Base-by-base conservation (phyloP, 495 filamentous ascomycete genomes). In the Cairneyella variabilis region DNA sequence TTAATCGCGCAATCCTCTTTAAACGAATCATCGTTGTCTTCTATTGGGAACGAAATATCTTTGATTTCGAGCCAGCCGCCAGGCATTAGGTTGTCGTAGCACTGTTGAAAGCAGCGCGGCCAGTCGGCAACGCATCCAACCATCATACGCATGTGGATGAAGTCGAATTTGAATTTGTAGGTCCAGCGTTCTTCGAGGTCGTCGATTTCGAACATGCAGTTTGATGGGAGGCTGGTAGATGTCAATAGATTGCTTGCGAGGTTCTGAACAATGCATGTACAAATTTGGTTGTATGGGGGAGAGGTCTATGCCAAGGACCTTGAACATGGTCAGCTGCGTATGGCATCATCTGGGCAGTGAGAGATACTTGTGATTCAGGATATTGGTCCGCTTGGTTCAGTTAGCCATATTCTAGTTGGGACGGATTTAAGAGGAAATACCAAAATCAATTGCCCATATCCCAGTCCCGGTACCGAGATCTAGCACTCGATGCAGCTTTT, bases 161-260 rank as follows among this genome's bases (percentile, higher is more conserved):
- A 76, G 62, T 82, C 71, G 56, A 76, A 82, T 16, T 66, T 59
- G 10, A 68, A 55, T 34, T 54, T 56, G 53, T 71, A 80, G 0
- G 70, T 54, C 80, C 79, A 83, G 3, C 74, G 66, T 40, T 78
- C 71, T 61, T 81, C 79, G 1, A 71, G 74, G 54, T 82, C 76
- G 53, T 77, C 74, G 37, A 82, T 69, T 22, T 76, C 60, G 61
- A 82, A 82, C n/a, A 50, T 56, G 25, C 71, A 68, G 48, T 83
- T 83, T 10, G 72, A 70, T 5, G 80, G 77, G 28, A 32, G 6
- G 28, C 40, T 43, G 3, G 16, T 0, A 20, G 18, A 43, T 8
- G 20, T 43, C n/a, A n/a, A n/a, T n/a, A n/a, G n/a, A n/a, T n/a
- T n/a, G n/a, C n/a, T n/a, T n/a, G n/a, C n/a, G n/a, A n/a, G n/a